Evolutionary conservation across 495 filamentous ascomycete genomes (phyloP).

Genomic region (Ascodesmis nigricans): DNA sequence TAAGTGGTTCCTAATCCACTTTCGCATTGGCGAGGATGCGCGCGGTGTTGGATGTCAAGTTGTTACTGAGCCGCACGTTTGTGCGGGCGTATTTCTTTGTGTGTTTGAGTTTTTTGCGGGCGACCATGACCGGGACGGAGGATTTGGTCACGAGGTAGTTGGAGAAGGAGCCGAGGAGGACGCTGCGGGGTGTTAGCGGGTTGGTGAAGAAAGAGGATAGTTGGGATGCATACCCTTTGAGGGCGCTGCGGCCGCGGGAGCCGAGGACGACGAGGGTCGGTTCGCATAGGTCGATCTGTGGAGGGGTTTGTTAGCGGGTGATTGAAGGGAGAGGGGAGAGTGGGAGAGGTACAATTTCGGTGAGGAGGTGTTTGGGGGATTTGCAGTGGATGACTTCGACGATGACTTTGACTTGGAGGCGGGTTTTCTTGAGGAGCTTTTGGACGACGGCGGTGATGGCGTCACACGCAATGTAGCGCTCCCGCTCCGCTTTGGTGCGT

Average conservation of each 20-base stretch:
- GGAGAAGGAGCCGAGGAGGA: slow-evolving; percentile 76
- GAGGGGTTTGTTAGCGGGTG: slow-evolving; percentile 4
- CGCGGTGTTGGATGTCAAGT: slow-evolving; percentile 26
- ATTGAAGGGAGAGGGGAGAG: slow-evolving; percentile 3
- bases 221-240: slow-evolving; percentile 56
- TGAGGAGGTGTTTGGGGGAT: slow-evolving; percentile 67
- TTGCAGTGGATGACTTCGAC: slow-evolving; percentile 97
- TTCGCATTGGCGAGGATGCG: slow-evolving; percentile 30
- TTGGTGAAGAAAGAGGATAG: neutral
- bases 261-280: slow-evolving; percentile 90
- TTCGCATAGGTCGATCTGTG: slow-evolving; percentile 63
- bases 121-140: slow-evolving; percentile 90
- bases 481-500: slow-evolving; percentile 43
- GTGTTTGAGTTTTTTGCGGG: slow-evolving; percentile 55
- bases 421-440: slow-evolving; percentile 66
- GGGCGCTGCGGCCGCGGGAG: slow-evolving; percentile 64
- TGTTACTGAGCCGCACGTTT: slow-evolving; percentile 34
- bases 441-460: slow-evolving; percentile 60
- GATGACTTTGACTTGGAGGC: slow-evolving; percentile 71
- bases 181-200: slow-evolving; percentile 30
- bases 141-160: slow-evolving; percentile 93
- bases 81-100: slow-evolving; percentile 40
- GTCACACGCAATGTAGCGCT: slow-evolving; percentile 51
- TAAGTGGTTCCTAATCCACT: too few relatives aligned
- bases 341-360: slow-evolving; percentile 39